Conservation (phyloP, 1,284 basidiomycete species). For the Stereum hirsutum region DNA sequence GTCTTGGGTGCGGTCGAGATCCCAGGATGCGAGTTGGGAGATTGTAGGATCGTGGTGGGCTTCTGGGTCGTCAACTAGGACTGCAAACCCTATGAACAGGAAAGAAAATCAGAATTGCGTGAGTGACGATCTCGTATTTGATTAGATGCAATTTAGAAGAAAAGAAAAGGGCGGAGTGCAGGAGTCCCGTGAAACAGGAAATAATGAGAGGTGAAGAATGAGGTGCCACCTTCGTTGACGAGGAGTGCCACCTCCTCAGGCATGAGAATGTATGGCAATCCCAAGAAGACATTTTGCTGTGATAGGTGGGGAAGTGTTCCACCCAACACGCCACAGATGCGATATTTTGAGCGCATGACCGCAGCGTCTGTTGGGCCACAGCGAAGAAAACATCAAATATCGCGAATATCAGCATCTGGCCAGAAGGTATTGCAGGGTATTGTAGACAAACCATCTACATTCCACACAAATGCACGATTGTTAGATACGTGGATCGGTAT, state of each 20-base stretch:
- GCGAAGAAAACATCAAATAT: background rate
- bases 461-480: constrained; percentile 12
- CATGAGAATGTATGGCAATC: constrained; percentile 80
- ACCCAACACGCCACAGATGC: constrained; percentile 76
- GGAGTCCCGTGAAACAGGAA: background rate
- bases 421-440: background rate
- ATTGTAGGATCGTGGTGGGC: constrained; percentile 54
- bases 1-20: constrained; percentile 33
- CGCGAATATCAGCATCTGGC: background rate
- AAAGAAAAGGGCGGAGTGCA: background rate
- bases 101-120: constrained; percentile 4
- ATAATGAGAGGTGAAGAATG: constrained; percentile 1
- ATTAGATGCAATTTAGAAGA: background rate
- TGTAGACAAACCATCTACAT: constrained; percentile 13
- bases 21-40: constrained; percentile 47
- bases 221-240: constrained; percentile 65
- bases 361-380: constrained; percentile 60
- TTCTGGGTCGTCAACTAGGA: constrained; percentile 66
- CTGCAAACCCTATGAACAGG: constrained; percentile 54
- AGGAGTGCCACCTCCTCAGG: constrained; percentile 91
- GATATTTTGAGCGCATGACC: constrained; percentile 68
- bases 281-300: constrained; percentile 96
- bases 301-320: constrained; percentile 93
- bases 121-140: background rate
- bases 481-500: constrained; percentile 14